Evolutionary conservation across 2,329 filamentous ascomycete species (phyloP), one percentile per base, ranked within the genome.

Genomic region (Diaporthe caulivora): DNA sequence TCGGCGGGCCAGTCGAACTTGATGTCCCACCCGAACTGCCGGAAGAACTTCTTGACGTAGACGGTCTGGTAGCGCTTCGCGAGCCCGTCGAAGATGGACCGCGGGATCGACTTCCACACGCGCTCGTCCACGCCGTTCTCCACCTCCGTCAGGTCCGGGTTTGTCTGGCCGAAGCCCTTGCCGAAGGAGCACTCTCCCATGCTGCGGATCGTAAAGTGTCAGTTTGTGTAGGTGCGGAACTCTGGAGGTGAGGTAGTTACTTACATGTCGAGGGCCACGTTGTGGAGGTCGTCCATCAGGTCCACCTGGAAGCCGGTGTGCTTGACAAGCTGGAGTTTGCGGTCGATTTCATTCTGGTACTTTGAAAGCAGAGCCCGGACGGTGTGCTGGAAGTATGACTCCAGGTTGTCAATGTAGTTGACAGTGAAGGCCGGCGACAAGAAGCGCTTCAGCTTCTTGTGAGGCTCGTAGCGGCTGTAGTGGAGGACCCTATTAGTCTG

Each of bases 181-280:
- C 78, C 77, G 34, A 79, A 79, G 18, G 78, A 78, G 54, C 77
- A 77, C 37, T 79, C 77, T 51, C 77, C 78, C 78, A 79, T 79
- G 9, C 76, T 77, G 49, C 9, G 26, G 17, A 2, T 4, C 1
- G 10, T 0, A 9, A 9, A 7, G 62, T 13, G 29, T 67, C 34
- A 67, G 62, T 15, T 40, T 26, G 31, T 24, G 1, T 1, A 21
- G 13, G 3, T 18, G 9, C 18, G 4, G 1, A 40, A 2, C 2
- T 1, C 17, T n/a, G 31, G 26, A 1, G n/a, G 0, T 7, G 24
- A 26, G 24, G n/a, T 18, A 8, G n/a, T 29, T 65, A 49, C 77
- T 51, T 47, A 76, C 77, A 78, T 79, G 29, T 79, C 78, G 18
- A 79, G 73, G 21, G 78, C 78, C 26, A 79, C 76, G 29, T 79